Conservation (phyloP, 164 flowering plant genomes). For the Santalum album region DNA sequence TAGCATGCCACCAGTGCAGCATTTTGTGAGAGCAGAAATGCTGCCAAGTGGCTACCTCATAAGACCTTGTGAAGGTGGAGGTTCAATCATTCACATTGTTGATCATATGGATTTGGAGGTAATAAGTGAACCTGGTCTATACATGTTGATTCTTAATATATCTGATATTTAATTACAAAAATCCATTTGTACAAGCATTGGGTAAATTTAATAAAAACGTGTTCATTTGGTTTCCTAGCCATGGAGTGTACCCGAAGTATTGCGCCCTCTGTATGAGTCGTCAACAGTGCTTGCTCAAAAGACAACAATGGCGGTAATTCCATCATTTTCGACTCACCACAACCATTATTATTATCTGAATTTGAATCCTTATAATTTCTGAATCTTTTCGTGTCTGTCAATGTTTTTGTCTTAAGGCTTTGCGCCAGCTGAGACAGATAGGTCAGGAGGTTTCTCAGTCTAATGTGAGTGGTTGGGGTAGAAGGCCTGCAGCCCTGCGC, state of each 20-base stretch:
- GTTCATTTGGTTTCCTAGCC: slow-evolving; percentile 37
- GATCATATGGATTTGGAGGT: slow-evolving; percentile 98
- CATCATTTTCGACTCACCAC: background rate
- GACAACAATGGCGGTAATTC: background rate
- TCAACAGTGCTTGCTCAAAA: slow-evolving; percentile 1
- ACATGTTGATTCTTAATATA: background rate
- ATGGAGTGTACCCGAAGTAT: slow-evolving; percentile 24
- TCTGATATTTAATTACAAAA: background rate
- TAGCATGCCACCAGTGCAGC: slow-evolving; percentile 76
- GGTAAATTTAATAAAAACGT: background rate
- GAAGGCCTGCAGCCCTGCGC: background rate
- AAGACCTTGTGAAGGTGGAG: slow-evolving; percentile 98
- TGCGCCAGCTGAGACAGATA: slow-evolving; percentile 2
- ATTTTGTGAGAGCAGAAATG: slow-evolving; percentile 93
- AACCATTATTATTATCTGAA: background rate
- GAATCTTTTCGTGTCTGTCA: background rate
- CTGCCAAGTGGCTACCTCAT: slow-evolving; percentile 94
- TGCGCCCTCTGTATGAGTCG: slow-evolving; percentile 4
- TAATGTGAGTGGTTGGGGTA: slow-evolving; percentile 1
- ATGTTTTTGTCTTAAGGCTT: background rate
- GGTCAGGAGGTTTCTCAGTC: slow-evolving; percentile 3
- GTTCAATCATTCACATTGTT: slow-evolving; percentile 89
- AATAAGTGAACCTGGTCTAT: background rate
- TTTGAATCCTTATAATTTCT: background rate
- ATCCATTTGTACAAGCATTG: too few species aligned